Base-by-base conservation (phyloP, 331 rosid genomes). In the Quercus lobata region DNA sequence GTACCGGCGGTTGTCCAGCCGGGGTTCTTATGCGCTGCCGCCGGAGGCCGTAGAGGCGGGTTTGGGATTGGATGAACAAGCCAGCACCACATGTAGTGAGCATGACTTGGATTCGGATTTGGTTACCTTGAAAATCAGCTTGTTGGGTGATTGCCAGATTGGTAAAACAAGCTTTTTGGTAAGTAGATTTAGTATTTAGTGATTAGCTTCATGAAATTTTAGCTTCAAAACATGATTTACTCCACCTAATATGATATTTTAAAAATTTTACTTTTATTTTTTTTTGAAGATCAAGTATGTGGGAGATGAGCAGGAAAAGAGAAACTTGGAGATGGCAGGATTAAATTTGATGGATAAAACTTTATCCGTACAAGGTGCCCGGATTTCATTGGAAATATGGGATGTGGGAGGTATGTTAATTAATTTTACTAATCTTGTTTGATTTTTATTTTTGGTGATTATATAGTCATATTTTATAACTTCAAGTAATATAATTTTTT, bases 161-260 rank as follows among this genome's bases (percentile, higher is more conserved):
- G 99, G 99, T 25, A 95, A 95, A 85, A 95, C 98, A 44, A 93
- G 94, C 76, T 95, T 95, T 86, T 57, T 91, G 91, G 99, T 95
- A 27, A 83, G 83, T 60, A 34, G 46, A 66, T 32, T 18, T 9
- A 66, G n/a, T 62, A 25, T 29, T 62, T 27, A 27, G 35, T 6
- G n/a, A 68, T 37, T 4, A 5, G n/a, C 75, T 72, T 73, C 58
- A 54, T 7, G 41, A 24, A 5, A 6, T 18, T 46, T 46, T 57
- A 5, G 9, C 19, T n/a, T 41, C 46, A 41, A 41, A 0, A 41
- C 12, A 41, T 41, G 46, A 41, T 41, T 41, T 41, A 8, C 46
- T 41, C 46, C 46, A 8, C 3, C 46, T 41, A 41, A 49, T 12
- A 12, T 49, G 54, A 0, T 22, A 22, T 22, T 49, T 58, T 30